Conservation (phyloP, 1,284 basidiomycete genomes). For the Neonothopanus nambi region DNA sequence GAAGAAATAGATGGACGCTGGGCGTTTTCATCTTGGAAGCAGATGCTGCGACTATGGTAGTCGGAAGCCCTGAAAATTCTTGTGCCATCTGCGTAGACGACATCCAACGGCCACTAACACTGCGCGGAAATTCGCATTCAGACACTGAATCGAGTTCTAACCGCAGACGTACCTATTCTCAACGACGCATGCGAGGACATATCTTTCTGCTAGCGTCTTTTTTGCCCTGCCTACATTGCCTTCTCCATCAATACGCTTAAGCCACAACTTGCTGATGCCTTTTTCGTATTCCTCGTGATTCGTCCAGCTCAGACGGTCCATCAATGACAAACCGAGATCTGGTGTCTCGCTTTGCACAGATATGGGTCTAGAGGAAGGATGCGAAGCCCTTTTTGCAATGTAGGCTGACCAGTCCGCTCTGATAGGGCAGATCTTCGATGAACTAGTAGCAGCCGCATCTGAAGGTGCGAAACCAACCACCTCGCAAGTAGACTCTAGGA, state of each 20-base stretch:
- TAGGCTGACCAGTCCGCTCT: slow-evolving; percentile 68
- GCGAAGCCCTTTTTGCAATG: slow-evolving; percentile 33
- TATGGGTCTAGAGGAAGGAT: slow-evolving; percentile 21
- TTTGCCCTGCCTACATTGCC: slow-evolving; percentile 44
- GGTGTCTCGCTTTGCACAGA: slow-evolving; percentile 30
- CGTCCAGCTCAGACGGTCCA: slow-evolving; percentile 40
- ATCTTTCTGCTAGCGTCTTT: slow-evolving; percentile 53
- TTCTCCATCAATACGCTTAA: slow-evolving; percentile 44
- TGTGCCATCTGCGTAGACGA: slow-evolving; percentile 63
- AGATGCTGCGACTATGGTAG: slow-evolving; percentile 6
- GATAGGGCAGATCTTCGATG: slow-evolving; percentile 26
- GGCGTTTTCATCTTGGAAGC: slow-evolving; percentile 20
- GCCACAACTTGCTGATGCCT: slow-evolving; percentile 68
- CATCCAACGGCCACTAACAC: slow-evolving; percentile 68
- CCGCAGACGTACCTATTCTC: slow-evolving; percentile 54
- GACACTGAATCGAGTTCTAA: slow-evolving; percentile 3
- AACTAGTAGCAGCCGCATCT: neutral
- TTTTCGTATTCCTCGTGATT: slow-evolving; percentile 68
- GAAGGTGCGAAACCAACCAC: slow-evolving; percentile 49
- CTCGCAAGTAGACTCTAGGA: slow-evolving; percentile 70
- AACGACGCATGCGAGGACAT: slow-evolving; percentile 65
- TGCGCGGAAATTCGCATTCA: slow-evolving; percentile 24
- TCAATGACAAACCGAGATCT: neutral
- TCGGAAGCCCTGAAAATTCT: slow-evolving; percentile 54
- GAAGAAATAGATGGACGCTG: slow-evolving; percentile 58